phyloP scores from a whole-genome alignment of 2,329 filamentous ascomycete genomes.

The Coniella lustricola region DNA sequence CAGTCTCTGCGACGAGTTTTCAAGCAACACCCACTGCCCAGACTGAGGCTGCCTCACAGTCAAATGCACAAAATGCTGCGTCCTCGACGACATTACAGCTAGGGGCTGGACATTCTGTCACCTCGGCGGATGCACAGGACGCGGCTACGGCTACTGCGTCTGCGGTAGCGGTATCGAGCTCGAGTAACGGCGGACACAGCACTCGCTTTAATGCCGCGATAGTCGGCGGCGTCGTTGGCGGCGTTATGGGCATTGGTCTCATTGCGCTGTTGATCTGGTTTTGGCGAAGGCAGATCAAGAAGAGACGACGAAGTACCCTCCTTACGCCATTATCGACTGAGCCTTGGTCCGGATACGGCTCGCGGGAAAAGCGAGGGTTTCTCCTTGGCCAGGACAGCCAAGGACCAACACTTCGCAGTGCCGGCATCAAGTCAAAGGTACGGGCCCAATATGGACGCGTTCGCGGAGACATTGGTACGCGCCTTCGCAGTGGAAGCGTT shows the following conservation, averaged over 20 bases:
- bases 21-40: constrained; percentile 14
- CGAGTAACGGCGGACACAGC: constrained; percentile 19
- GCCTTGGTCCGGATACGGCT: constrained; percentile 11
- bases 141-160: constrained; percentile 18
- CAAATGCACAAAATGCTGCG: constrained; percentile 7
- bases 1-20: constrained; percentile 8
- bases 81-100: constrained; percentile 15
- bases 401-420: constrained; percentile 40
- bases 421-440: constrained; percentile 34
- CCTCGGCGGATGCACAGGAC: constrained; percentile 1
- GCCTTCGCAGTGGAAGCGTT: constrained; percentile 18
- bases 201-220: constrained; percentile 35
- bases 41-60: constrained; percentile 4
- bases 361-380: constrained; percentile 28
- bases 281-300: constrained; percentile 35
- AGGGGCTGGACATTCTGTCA: constrained; percentile 12
- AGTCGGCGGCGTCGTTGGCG: constrained; percentile 45
- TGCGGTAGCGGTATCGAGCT: constrained; percentile 14
- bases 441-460: constrained; percentile 30
- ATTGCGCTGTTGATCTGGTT: constrained; percentile 45
- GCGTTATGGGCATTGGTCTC: constrained; percentile 37
- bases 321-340: constrained; percentile 40
- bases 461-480: constrained; percentile 27
- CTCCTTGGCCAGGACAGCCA: constrained; percentile 39
- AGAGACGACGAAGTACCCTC: constrained; percentile 40